Percentiles rank a stretch among this genome's conserved stretches.
phyloP scores from a whole-genome alignment of 768 basidiomycete genomes.

The Leccinum barrowsii region DNA sequence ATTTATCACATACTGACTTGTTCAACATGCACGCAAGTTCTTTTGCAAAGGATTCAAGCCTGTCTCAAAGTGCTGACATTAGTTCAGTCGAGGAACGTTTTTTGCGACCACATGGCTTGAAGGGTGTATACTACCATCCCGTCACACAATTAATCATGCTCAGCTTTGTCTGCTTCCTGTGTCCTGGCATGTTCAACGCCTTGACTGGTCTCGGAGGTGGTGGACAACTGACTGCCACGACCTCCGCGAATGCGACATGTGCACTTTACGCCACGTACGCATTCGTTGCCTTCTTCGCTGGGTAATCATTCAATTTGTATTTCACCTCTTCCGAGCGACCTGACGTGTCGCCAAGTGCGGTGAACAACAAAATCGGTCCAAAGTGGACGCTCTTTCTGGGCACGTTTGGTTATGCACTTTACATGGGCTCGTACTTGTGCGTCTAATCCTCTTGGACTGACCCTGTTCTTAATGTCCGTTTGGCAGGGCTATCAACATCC shows the following conservation, averaged over 20 bases:
- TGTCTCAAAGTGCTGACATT: not conserved
- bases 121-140: conserved; percentile 55
- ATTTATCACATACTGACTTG: not conserved
- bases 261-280: conserved; percentile 63
- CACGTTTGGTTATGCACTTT: conserved; percentile 68
- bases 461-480: no score
- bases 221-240: conserved; percentile 63
- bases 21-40: not conserved
- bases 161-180: conserved; percentile 61
- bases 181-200: conserved; percentile 68
- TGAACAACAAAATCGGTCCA: conserved; percentile 76
- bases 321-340: not conserved
- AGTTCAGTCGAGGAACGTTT: conserved; percentile 25
- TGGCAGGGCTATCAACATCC: conserved; percentile 46
- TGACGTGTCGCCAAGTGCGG: conserved; percentile 42
- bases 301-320: conserved; percentile 37
- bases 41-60: conserved; percentile 2
- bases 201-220: conserved; percentile 76
- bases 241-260: conserved; percentile 66
- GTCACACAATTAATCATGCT: conserved; percentile 59
- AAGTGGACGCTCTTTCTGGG: conserved; percentile 69
- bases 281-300: conserved; percentile 58
- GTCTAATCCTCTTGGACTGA: conserved; percentile 16
- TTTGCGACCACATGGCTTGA: conserved; percentile 47
- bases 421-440: conserved; percentile 68